These are phyloP conservation scores for Mucor sp. DNA, from an alignment of 371 early-diverging fungal genomes.

Conservation along the genomic window DNA sequence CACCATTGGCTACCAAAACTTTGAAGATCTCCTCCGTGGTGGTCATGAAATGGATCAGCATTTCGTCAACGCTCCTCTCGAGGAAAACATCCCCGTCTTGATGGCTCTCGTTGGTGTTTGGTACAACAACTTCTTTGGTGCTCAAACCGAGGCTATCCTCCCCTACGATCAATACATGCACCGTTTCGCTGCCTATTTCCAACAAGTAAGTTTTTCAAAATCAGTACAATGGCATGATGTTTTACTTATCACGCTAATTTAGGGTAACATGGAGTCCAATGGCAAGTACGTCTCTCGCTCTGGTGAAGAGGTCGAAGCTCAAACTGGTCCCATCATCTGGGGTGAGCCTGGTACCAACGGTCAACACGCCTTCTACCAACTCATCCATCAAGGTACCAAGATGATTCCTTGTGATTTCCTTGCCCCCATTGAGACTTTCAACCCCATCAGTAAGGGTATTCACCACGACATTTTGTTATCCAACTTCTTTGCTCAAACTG, in stretches of 20 bases:
- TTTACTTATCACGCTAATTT: neutral
- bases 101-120: slow-evolving; percentile 94
- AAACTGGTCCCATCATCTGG: slow-evolving; percentile 98
- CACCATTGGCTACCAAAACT: slow-evolving; percentile 96
- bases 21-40: slow-evolving; percentile 89
- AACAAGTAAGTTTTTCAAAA: slow-evolving; percentile 67
- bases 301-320: slow-evolving; percentile 75
- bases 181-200: slow-evolving; percentile 97
- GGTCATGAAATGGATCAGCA: slow-evolving; percentile 98
- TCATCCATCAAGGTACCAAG: slow-evolving; percentile 99
- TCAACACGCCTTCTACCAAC: slow-evolving; percentile 99
- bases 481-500: slow-evolving; percentile 99
- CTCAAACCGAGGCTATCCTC: slow-evolving; percentile 95
- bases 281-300: slow-evolving; percentile 94
- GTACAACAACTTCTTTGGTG: slow-evolving; percentile 98
- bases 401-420: slow-evolving; percentile 96
- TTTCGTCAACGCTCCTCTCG: slow-evolving; percentile 86
- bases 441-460: slow-evolving; percentile 74
- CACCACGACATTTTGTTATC: slow-evolving; percentile 96
- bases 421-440: slow-evolving; percentile 89
- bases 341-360: slow-evolving; percentile 99
- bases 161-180: slow-evolving; percentile 99
- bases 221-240: neutral
- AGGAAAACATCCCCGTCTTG: slow-evolving; percentile 92
- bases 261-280: slow-evolving; percentile 99